Conservation (phyloP, 1,139 yeast species). For the Blastobotrys apis region DNA sequence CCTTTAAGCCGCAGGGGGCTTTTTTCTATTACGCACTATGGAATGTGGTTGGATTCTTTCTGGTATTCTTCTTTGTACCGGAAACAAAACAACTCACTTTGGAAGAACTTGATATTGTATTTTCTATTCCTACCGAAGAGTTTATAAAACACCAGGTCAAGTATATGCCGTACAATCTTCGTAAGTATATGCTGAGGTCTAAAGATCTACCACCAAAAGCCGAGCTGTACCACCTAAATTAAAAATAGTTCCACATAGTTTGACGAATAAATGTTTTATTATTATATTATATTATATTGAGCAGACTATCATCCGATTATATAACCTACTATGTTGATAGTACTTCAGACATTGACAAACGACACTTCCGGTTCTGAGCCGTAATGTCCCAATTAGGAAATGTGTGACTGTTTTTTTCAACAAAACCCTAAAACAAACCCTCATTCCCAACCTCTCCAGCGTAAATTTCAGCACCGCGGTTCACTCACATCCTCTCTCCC, state of each 20-base stretch:
- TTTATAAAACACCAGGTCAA: constrained; percentile 36
- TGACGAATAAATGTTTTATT: too few relatives aligned
- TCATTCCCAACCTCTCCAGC: background rate
- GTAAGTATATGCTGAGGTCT: constrained; percentile 21
- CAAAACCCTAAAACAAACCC: background rate
- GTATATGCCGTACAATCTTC: constrained; percentile 31
- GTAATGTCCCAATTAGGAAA: background rate
- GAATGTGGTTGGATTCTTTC: constrained; percentile 61
- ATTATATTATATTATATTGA: too few relatives aligned
- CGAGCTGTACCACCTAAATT: constrained; percentile 21
- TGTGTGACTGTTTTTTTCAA: background rate
- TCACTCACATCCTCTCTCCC: background rate
- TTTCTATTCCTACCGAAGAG: constrained; percentile 34
- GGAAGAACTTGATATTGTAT: constrained; percentile 53
- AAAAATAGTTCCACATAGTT: background rate
- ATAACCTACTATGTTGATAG: too few relatives aligned
- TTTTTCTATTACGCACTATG: constrained; percentile 88
- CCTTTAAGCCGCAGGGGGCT: constrained; percentile 76
- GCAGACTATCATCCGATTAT: too few relatives aligned
- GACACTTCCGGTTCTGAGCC: too few relatives aligned
- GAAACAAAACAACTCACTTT: constrained; percentile 58
- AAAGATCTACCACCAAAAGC: constrained; percentile 24
- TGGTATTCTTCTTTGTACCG: constrained; percentile 51
- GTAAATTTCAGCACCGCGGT: background rate
- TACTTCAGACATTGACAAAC: too few relatives aligned